These are phyloP conservation scores for Boletus holoroseus DNA, from an alignment of 1,284 basidiomycete genomes.

Conservation along the genomic window DNA sequence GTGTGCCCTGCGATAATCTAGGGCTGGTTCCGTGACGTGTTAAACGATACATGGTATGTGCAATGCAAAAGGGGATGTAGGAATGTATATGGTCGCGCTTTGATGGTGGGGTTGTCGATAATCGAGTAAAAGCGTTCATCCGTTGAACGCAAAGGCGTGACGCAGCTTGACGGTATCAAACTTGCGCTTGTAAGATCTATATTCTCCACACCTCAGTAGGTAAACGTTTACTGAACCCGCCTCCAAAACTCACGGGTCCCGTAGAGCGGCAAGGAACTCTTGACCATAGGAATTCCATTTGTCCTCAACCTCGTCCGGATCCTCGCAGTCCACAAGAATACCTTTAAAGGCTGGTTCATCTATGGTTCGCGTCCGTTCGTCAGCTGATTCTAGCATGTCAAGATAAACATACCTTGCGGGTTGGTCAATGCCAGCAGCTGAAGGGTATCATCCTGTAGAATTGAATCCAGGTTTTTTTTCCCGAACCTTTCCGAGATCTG, in stretches of 20 bases:
- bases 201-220: slow-evolving; percentile 1
- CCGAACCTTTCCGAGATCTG: slow-evolving; percentile 18
- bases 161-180: slow-evolving; percentile 22
- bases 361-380: slow-evolving; percentile 3
- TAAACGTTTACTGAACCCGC: not conserved
- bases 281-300: slow-evolving; percentile 26
- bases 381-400: not conserved
- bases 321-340: slow-evolving; percentile 23
- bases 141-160: slow-evolving; percentile 23
- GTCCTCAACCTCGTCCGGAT: slow-evolving; percentile 6
- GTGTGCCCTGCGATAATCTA: not conserved
- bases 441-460: slow-evolving; percentile 28
- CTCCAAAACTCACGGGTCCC: slow-evolving; percentile 20
- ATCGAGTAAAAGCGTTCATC: slow-evolving; percentile 3
- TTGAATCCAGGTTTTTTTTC: not conserved
- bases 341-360: slow-evolving; percentile 13
- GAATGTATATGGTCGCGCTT: not conserved
- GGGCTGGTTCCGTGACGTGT: not conserved
- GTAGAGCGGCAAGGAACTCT: slow-evolving; percentile 20
- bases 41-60: slow-evolving; percentile 12
- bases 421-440: slow-evolving; percentile 21
- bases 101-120: not conserved
- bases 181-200: slow-evolving; percentile 6
- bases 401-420: slow-evolving; percentile 18
- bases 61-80: slow-evolving; percentile 3